Base-by-base conservation (phyloP, 805 yeast species). In the Cyberlindnera lachancei region DNA sequence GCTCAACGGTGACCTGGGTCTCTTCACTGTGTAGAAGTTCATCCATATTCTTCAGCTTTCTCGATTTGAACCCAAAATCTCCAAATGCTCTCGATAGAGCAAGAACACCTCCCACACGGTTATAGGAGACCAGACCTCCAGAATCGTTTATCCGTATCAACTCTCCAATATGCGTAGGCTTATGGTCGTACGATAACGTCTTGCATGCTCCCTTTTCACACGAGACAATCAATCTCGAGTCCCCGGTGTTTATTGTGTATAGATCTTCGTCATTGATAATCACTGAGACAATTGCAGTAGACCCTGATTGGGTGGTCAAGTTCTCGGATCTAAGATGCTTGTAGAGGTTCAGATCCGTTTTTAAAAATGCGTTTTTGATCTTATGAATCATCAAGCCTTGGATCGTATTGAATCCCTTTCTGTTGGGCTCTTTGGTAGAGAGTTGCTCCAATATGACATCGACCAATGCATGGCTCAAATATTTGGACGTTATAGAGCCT, bases 161-260 rank as follows among this genome's bases (percentile, higher is more conserved):
- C 58, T 90, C 98, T 33, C 96, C 96, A 56, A 85, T 94, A 54
- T 90, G 87, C 27, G 83, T 82, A 15, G 98, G 97, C 63, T 90
- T 90, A 63, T 90, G 98, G 59, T 81, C 90, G 49, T 66, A 79
- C 7, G 85, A 77, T 41, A 80, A 44, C 5, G 63, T 68, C 52
- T 81, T 81, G n/a, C n/a, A n/a, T 7, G 79, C 61, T 6, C 50
- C 46, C 1, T 85, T 86, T 23, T 59, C 48, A 14, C 64, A 49
- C 0, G 65, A 56, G 27, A 78, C 44, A 6, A 81, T 69, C 38
- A 81, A 69, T 37, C 94, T 62, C 6, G 88, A 79, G 53, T 82
- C 94, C 5, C 94, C 94, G 3, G 83, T 66, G 46, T 82, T 82
- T 12, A 83, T 80, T 10, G 75, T 78, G 15, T 69, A 64, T 11